These are phyloP conservation scores for Lepidium aucheri DNA, from an alignment of 345 rosid genomes.

Conservation along the genomic window DNA sequence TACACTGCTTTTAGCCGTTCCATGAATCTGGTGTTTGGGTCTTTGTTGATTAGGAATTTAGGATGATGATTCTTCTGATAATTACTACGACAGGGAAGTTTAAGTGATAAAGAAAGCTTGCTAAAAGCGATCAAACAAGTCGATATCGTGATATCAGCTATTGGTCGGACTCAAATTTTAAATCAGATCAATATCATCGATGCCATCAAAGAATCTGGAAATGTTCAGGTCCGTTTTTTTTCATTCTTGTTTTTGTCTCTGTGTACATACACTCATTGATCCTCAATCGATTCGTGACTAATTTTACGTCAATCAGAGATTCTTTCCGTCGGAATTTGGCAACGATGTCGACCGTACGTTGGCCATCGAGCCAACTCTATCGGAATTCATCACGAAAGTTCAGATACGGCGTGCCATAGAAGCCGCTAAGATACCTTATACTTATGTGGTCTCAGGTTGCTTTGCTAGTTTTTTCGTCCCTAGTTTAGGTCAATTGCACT, in stretches of 20 bases:
- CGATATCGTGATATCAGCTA: conserved; percentile 77
- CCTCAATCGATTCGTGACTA: neutral
- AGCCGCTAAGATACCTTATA: conserved; percentile 49
- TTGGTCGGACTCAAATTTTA: conserved; percentile 34
- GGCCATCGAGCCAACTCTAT: conserved; percentile 43
- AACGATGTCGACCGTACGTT: conserved; percentile 46
- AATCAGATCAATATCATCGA: conserved; percentile 69
- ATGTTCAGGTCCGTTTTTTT: conserved; percentile 51
- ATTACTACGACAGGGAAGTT: conserved; percentile 15
- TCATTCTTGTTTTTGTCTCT: neutral
- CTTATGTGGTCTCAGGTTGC: conserved; percentile 44
- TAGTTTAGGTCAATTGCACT: conserved; percentile 31
- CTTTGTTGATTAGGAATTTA: neutral
- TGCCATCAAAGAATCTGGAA: conserved; percentile 77
- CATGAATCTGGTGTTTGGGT: neutral
- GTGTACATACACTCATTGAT: neutral
- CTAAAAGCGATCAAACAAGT: conserved; percentile 61
- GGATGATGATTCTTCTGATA: neutral
- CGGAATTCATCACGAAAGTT: conserved; percentile 38
- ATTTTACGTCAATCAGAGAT: conserved; percentile 35
- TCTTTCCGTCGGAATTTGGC: conserved; percentile 66
- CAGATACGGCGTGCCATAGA: conserved; percentile 47
- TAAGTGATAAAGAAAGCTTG: conserved; percentile 51
- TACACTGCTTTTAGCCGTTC: neutral
- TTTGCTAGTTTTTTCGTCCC: conserved; percentile 42